Conservation (phyloP, 176 grass and related monocot genomes). For the Leersia perrieri region DNA sequence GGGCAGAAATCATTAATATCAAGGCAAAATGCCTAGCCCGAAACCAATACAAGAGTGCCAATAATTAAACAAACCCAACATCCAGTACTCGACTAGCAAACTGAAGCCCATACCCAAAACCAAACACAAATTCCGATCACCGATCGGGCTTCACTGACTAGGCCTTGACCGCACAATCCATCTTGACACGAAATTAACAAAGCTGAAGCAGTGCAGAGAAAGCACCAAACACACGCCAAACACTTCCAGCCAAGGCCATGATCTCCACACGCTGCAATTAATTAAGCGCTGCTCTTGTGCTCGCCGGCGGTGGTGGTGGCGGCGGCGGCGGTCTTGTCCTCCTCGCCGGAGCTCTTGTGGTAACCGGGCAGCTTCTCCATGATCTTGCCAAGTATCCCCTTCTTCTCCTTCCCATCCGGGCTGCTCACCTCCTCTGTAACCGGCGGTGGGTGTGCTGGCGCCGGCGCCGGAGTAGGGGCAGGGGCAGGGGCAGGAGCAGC, state of each 20-base stretch:
- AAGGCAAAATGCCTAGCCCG: conserved; percentile 18
- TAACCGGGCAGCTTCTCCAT: conserved; percentile 92
- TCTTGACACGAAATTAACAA: conserved; percentile 31
- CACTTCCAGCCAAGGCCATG: conserved; percentile 13
- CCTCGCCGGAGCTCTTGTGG: conserved; percentile 53
- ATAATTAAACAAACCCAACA: conserved; percentile 30
- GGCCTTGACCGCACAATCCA: conserved; percentile 28
- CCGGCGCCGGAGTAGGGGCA: background rate
- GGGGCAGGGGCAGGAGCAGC: background rate
- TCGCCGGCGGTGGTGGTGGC: conserved; percentile 24
- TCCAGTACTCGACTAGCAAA: conserved; percentile 25
- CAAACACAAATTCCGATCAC: background rate
- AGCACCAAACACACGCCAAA: conserved; percentile 32
- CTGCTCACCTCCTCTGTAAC: conserved; percentile 39
- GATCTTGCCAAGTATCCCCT: conserved; percentile 89
- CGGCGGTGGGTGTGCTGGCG: background rate
- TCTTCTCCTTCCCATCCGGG: conserved; percentile 79
- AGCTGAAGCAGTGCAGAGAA: background rate
- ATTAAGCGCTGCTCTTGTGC: conserved; percentile 39
- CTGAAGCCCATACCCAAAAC: background rate
- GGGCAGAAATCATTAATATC: conserved; percentile 14
- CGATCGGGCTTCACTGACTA: conserved; percentile 19
- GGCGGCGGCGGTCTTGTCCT: conserved; percentile 34
- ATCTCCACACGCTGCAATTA: background rate
- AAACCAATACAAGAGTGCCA: conserved; percentile 21